These are phyloP conservation scores for Galerina sulciceps DNA, from an alignment of 768 basidiomycete genomes.

Conservation along the genomic window DNA sequence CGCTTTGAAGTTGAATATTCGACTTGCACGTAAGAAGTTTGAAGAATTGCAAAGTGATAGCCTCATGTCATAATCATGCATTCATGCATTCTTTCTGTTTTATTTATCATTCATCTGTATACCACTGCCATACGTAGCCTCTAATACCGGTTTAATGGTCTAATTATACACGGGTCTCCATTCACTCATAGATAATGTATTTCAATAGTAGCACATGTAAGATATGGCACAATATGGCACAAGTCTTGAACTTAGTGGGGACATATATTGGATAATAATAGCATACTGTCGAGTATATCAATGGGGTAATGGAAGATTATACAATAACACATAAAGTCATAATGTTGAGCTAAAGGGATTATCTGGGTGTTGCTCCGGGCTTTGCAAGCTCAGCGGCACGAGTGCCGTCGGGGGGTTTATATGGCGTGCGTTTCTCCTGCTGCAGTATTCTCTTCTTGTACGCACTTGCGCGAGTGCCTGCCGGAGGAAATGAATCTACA, in stretches of 20 bases:
- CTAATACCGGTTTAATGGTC: conserved; percentile 7
- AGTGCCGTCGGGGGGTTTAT: conserved; percentile 40
- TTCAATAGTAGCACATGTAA: background rate
- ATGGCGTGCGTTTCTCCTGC: conserved; percentile 37
- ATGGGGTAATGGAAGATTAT: no score
- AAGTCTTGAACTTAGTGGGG: no score
- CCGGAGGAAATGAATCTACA: conserved; percentile 5
- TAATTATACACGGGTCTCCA: background rate
- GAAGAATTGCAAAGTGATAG: conserved; percentile 86
- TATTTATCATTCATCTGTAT: conserved; percentile 20
- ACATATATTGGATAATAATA: no score
- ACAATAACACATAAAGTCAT: background rate
- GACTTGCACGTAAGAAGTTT: conserved; percentile 84
- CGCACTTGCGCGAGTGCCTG: conserved; percentile 40
- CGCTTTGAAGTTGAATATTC: conserved; percentile 85
- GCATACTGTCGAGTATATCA: no score
- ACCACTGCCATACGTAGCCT: conserved; percentile 18
- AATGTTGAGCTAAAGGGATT: background rate
- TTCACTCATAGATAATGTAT: no score
- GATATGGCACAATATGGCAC: background rate
- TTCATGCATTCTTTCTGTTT: background rate
- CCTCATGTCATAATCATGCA: conserved; percentile 36
- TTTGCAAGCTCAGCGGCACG: conserved; percentile 30
- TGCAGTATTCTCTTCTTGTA: conserved; percentile 34
- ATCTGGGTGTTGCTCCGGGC: background rate